Evolutionary conservation across 768 basidiomycete species (phyloP).

Genomic region (Pulveroboletus sp.): DNA sequence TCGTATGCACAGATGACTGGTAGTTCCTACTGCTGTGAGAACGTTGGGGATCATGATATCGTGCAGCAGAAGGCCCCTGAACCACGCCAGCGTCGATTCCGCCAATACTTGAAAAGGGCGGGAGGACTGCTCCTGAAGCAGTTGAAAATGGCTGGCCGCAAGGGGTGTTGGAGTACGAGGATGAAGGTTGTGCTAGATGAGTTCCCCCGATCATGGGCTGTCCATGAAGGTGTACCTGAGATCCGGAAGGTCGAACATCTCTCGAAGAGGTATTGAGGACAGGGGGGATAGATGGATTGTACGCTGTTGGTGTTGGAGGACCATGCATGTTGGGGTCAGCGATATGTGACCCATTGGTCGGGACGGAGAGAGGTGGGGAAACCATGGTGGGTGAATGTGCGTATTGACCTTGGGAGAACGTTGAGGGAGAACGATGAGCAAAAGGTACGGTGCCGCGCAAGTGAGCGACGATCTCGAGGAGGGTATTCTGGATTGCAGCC

Average conservation of each 20-base stretch:
- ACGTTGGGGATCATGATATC: constrained; percentile 44
- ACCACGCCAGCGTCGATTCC: constrained; percentile 44
- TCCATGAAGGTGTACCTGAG: constrained; percentile 32
- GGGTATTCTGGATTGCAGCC: constrained; percentile 68
- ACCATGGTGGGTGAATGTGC: constrained; percentile 67
- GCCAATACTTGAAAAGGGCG: constrained; percentile 69
- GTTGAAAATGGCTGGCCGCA: constrained; percentile 30
- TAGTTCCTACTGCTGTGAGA: constrained; percentile 31
- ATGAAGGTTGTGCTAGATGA: constrained; percentile 41
- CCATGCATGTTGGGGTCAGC: constrained; percentile 22
- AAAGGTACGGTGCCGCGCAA: constrained; percentile 54
- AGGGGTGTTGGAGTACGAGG: constrained; percentile 41
- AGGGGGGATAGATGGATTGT: constrained; percentile 28
- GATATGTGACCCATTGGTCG: constrained; percentile 34
- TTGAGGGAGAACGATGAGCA: constrained; percentile 59
- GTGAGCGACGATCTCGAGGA: constrained; percentile 76
- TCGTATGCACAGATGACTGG: constrained; percentile 29
- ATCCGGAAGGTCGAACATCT: constrained; percentile 33
- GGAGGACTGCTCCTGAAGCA: constrained; percentile 52
- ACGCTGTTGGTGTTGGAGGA: constrained; percentile 30
- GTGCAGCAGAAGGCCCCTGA: constrained; percentile 52
- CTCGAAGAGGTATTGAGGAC: constrained; percentile 29
- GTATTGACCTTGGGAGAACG: constrained; percentile 45
- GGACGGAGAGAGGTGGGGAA: constrained; percentile 42
- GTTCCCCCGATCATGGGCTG: constrained; percentile 38